Evolutionary conservation across 2,329 filamentous ascomycete genomes (phyloP), one percentile per base, ranked within the genome.

Genomic region (Pseudonectria buxi): DNA sequence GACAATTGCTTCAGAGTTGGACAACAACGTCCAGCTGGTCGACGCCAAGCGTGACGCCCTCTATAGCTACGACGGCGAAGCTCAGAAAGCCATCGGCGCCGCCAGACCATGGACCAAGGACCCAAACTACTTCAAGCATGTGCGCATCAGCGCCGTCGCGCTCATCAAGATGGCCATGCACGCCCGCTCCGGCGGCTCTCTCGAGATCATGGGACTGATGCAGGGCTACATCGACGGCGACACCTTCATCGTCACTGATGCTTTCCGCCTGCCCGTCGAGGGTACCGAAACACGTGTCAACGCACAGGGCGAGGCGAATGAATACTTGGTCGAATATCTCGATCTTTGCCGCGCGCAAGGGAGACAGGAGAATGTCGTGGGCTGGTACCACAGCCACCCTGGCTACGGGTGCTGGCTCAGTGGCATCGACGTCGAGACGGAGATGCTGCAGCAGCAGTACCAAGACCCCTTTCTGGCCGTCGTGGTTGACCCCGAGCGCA

Each of bases 101-200:
- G 68, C 72, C 14, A 75, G 75, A 35, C 88, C 89, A 42, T 96
- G 92, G 92, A 68, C 67, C 32, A 69, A 68, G 30, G 81, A 95
- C 56, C 81, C 83, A 0, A 74, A 87, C 61, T 81, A 95, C 70
- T 98, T 96, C 76, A 94, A 90, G 59, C 76, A 84, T 35, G 87
- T 96, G 30, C 86, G 89, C 53, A 90, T 98, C 63, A 94, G 86
- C 34, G 88, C 92, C 39, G 82, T 95, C 10, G 92, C 92, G 5
- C 76, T 98, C 40, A 77, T 96, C 50, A 98, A 98, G 68, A 98
- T 98, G 92, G 87, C 94, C 46, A 96, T 95, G 86, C 92, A 98
- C 61, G 92, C 92, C 9, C 85, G 92, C n/a, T 89, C 87, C 0
- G 92, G 92, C 46, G 90, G 92, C 38, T 79, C 78, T 18, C 75